A percentile compares a stretch with the other conserved stretches of the same genome.
phyloP scores from a whole-genome alignment of 768 basidiomycete genomes.

The Boletus bicolor region DNA sequence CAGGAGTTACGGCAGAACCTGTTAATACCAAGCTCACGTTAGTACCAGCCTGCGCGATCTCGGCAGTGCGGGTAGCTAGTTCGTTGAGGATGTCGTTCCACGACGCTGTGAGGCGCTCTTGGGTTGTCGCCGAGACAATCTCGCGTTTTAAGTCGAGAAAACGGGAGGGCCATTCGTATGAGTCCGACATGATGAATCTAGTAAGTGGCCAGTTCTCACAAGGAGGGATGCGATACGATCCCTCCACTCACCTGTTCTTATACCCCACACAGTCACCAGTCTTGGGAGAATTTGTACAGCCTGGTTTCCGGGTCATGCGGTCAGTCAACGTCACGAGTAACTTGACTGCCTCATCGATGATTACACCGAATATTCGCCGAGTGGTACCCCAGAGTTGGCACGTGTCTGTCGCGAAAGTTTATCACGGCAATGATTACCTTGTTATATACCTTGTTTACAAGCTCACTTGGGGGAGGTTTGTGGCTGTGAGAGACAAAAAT shows the following conservation, averaged over 20 bases:
- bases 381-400: not conserved
- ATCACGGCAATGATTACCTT: not conserved
- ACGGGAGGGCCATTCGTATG: constrained; percentile 32
- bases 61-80: constrained; percentile 43
- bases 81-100: constrained; percentile 59
- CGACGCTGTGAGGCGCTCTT: constrained; percentile 45
- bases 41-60: constrained; percentile 45
- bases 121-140: constrained; percentile 49
- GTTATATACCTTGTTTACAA: too few species aligned
- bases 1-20: not conserved
- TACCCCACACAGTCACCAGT: not conserved
- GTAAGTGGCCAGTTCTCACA: not conserved
- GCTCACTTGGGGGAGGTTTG: too few species aligned
- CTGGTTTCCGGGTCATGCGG: not conserved
- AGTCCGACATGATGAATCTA: constrained; percentile 11
- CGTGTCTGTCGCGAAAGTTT: not conserved
- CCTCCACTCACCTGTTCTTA: constrained; percentile 6
- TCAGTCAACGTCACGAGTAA: not conserved
- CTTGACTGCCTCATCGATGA: not conserved
- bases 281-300: too few species aligned
- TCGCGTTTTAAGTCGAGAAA: constrained; percentile 57
- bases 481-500: too few species aligned
- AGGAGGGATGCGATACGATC: not conserved
- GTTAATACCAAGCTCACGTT: constrained; percentile 36
- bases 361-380: constrained; percentile 13